A percentile compares a stretch with the other conserved stretches of the same genome.
These are phyloP conservation scores for Canavalia gladiata DNA, from an alignment of 306 rosid species.

Conservation along the genomic window DNA sequence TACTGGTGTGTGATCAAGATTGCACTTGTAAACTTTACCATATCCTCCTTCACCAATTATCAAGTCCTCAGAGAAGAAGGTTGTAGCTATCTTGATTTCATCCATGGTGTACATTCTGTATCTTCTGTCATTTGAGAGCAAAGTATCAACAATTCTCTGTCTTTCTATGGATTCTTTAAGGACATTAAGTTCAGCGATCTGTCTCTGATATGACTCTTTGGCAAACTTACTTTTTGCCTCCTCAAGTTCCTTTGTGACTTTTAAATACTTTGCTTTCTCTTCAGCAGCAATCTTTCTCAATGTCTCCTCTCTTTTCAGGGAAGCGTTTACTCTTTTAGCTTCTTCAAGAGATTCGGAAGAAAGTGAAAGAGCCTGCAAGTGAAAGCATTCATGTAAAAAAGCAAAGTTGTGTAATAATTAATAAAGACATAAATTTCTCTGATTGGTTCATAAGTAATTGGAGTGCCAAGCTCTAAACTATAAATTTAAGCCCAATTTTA, in stretches of 20 bases:
- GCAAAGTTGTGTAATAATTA: not conserved
- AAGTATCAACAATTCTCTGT: constrained; percentile 71
- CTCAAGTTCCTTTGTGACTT: constrained; percentile 77
- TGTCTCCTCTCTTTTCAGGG: constrained; percentile 74
- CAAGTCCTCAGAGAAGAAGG: constrained; percentile 62
- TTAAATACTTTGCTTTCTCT: constrained; percentile 79
- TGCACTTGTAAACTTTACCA: constrained; percentile 93
- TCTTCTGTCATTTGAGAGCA: constrained; percentile 78
- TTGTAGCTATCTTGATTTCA: constrained; percentile 84
- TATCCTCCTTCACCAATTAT: constrained; percentile 95
- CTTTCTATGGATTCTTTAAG: constrained; percentile 74
- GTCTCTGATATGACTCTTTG: constrained; percentile 85
- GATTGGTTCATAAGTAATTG: constrained; percentile 25
- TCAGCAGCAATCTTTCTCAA: constrained; percentile 80
- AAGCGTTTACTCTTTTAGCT: constrained; percentile 68
- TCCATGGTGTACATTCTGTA: constrained; percentile 81
- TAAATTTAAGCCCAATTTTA: constrained; percentile 22
- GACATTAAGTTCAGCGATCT: constrained; percentile 80
- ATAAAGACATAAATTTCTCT: constrained; percentile 30
- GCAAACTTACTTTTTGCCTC: constrained; percentile 72
- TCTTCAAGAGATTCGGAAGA: constrained; percentile 85
- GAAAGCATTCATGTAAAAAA: constrained; percentile 23
- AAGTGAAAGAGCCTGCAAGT: constrained; percentile 69
- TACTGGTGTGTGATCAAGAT: constrained; percentile 89
- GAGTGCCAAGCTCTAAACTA: constrained; percentile 43